Evolutionary conservation across 1,139 yeast genomes (phyloP).

Genomic region (Magnusiomyces suaveolens): DNA sequence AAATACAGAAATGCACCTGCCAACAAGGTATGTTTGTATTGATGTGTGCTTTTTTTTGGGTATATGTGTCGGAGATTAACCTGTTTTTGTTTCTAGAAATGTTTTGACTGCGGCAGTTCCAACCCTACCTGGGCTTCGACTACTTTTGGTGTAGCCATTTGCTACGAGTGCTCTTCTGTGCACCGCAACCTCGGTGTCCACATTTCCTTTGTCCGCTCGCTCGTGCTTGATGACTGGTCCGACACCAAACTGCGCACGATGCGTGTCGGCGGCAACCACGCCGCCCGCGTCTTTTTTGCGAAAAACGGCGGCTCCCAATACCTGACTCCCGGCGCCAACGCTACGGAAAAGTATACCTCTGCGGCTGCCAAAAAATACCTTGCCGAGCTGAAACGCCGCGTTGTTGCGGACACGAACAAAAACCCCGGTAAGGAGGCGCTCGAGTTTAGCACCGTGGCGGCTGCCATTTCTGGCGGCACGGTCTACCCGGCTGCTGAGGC

Average conservation of each 20-base stretch:
- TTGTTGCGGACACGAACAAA: conserved; percentile 53
- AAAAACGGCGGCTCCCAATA: conserved; percentile 77
- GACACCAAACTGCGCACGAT: conserved; percentile 79
- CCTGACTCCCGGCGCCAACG: conserved; percentile 48
- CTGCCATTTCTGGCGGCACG: conserved; percentile 28
- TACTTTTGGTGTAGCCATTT: conserved; percentile 89
- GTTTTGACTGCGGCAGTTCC: conserved; percentile 91
- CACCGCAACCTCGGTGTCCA: conserved; percentile 96
- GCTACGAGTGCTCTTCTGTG: conserved; percentile 94
- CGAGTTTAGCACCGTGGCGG: conserved; percentile 30
- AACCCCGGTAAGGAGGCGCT: conserved; percentile 57
- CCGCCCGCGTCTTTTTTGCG: conserved; percentile 57
- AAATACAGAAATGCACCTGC: conserved; percentile 56
- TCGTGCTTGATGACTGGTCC: conserved; percentile 96
- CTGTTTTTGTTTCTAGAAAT: conserved; percentile 39
- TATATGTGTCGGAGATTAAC: not conserved
- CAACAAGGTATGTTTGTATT: conserved; percentile 42
- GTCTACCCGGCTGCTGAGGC: conserved; percentile 19
- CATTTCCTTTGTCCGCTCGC: conserved; percentile 89
- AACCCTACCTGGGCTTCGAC: conserved; percentile 99
- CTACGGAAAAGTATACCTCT: conserved; percentile 71
- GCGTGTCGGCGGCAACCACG: conserved; percentile 92
- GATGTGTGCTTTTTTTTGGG: too few relatives aligned
- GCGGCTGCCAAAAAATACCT: conserved; percentile 70
- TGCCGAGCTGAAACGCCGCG: conserved; percentile 63